Conservation (phyloP, 2,329 filamentous ascomycete species). For the Arthrobotrys sphaeroides region DNA sequence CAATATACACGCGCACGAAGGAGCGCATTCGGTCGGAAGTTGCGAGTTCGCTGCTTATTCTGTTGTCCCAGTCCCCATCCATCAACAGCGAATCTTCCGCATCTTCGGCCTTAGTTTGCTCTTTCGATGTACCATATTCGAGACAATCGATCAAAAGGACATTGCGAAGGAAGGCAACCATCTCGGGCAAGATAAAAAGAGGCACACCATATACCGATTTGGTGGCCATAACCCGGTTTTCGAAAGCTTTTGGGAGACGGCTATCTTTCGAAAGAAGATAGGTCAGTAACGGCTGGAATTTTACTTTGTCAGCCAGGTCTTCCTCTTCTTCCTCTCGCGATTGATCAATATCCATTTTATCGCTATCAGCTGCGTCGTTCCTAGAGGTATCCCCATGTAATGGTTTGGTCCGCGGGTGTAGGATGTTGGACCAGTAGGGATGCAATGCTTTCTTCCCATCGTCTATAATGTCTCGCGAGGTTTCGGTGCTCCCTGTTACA, state of each 20-base stretch:
- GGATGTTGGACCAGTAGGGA: conserved; percentile 74
- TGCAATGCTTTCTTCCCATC: conserved; percentile 81
- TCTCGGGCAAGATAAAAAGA: conserved; percentile 50
- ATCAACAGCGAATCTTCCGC: conserved; percentile 66
- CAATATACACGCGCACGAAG: conserved; percentile 46
- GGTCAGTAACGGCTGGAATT: conserved; percentile 63
- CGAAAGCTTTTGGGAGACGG: conserved; percentile 59
- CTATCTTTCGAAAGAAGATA: conserved; percentile 63
- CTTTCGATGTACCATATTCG: conserved; percentile 13
- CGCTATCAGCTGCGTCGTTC: conserved; percentile 32
- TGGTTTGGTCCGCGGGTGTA: conserved; percentile 63
- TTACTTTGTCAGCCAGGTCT: conserved; percentile 59
- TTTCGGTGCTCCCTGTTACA: conserved; percentile 69
- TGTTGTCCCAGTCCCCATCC: conserved; percentile 84
- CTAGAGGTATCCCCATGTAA: conserved; percentile 12
- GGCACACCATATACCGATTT: conserved; percentile 50
- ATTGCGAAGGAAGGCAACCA: conserved; percentile 46
- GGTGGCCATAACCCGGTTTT: conserved; percentile 33
- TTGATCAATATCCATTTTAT: conserved; percentile 56
- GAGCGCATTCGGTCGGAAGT: conserved; percentile 66
- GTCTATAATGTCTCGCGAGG: conserved; percentile 84
- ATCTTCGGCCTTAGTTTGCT: conserved; percentile 59
- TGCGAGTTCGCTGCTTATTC: conserved; percentile 76
- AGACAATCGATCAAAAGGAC: conserved; percentile 38
- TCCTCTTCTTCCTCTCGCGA: conserved; percentile 11